Percentiles rank a stretch among this genome's conserved stretches.
phyloP scores from a whole-genome alignment of 1,139 yeast species.

The Diutina mesorugosa region DNA sequence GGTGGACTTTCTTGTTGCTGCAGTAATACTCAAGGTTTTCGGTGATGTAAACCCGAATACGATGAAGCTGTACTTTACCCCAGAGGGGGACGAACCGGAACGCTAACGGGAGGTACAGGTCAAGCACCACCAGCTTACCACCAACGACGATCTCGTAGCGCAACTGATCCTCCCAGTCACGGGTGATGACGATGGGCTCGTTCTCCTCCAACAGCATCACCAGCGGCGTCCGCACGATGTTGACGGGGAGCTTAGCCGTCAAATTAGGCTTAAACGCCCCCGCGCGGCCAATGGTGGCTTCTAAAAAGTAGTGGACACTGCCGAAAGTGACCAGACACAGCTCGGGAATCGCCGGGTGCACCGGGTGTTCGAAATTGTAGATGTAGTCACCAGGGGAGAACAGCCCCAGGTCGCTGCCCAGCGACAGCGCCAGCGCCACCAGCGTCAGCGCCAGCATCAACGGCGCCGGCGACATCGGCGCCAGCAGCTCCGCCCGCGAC shows the following conservation, averaged over 20 bases:
- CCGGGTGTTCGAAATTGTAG: constrained; percentile 82
- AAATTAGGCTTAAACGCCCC: constrained; percentile 82
- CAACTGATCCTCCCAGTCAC: constrained; percentile 90
- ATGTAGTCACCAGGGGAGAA: constrained; percentile 76
- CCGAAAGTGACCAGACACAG: constrained; percentile 73
- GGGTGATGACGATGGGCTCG: constrained; percentile 82
- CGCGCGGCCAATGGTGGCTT: constrained; percentile 55
- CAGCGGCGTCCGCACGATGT: constrained; percentile 62
- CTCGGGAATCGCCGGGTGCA: constrained; percentile 78
- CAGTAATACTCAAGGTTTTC: constrained; percentile 89
- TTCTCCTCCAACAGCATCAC: constrained; percentile 74
- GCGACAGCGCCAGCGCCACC: not conserved
- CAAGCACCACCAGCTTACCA: constrained; percentile 75
- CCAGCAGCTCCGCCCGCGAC: constrained; percentile 5
- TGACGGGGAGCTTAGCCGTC: constrained; percentile 48
- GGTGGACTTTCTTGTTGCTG: constrained; percentile 71
- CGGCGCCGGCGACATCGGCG: constrained; percentile 9
- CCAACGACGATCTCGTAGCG: constrained; percentile 84
- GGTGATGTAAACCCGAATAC: constrained; percentile 73
- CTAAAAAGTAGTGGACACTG: constrained; percentile 53
- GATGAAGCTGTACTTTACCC: constrained; percentile 77
- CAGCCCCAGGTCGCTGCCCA: constrained; percentile 13
- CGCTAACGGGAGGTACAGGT: constrained; percentile 73
- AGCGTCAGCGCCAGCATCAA: constrained; percentile 9
- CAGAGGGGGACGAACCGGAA: constrained; percentile 68